Conservation (phyloP, 2,329 filamentous ascomycete genomes). For the Ceratocystis lukuohia region DNA sequence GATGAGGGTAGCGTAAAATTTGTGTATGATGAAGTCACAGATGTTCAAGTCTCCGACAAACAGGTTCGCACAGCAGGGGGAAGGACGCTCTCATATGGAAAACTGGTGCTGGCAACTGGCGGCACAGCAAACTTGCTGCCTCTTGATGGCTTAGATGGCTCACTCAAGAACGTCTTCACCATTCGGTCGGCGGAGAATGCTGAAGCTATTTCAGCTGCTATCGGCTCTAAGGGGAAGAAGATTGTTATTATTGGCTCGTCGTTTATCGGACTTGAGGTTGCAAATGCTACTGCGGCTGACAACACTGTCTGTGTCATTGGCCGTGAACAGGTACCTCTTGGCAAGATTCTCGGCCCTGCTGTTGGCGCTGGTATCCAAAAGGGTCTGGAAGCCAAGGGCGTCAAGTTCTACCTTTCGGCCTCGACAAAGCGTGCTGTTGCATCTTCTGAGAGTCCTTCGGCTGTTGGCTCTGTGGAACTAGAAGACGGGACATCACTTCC, state of each 20-base stretch:
- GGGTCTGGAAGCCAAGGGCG: conserved; percentile 67
- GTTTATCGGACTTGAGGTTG: conserved; percentile 98
- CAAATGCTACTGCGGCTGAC: conserved; percentile 63
- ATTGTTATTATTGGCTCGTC: conserved; percentile 84
- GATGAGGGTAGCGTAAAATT: conserved; percentile 45
- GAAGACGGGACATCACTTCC: conserved; percentile 75
- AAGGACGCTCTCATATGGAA: conserved; percentile 62
- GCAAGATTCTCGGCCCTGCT: conserved; percentile 69
- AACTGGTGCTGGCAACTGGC: conserved; percentile 81
- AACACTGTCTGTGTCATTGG: conserved; percentile 80
- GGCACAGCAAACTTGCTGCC: conserved; percentile 65
- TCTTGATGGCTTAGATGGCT: conserved; percentile 68
- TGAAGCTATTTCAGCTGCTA: conserved; percentile 62
- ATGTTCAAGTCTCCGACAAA: conserved; percentile 62
- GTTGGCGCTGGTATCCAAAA: conserved; percentile 72
- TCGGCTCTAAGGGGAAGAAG: conserved; percentile 77
- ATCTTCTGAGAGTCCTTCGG: conserved; percentile 50
- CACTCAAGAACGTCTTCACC: conserved; percentile 70
- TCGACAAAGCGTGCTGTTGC: conserved; percentile 59
- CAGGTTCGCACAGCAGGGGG: conserved; percentile 62
- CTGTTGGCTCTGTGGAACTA: conserved; percentile 67
- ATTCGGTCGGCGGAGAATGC: conserved; percentile 66
- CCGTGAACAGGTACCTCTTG: conserved; percentile 74
- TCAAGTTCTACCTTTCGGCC: conserved; percentile 79
- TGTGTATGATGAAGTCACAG: conserved; percentile 51